These are phyloP conservation scores for Mycena amicta DNA, from an alignment of 768 basidiomycete genomes.

Conservation along the genomic window DNA sequence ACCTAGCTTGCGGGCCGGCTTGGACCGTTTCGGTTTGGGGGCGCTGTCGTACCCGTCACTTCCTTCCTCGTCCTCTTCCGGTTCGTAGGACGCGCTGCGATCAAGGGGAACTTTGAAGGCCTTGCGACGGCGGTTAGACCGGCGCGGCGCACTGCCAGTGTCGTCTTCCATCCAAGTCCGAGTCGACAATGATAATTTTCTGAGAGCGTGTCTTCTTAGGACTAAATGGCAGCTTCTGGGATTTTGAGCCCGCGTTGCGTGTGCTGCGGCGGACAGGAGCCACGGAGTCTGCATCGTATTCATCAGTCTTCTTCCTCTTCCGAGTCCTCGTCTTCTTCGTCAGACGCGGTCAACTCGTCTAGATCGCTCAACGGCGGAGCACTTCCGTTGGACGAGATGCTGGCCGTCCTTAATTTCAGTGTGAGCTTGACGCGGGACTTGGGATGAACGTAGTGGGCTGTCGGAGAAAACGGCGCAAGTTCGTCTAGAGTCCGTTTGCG, in stretches of 20 bases:
- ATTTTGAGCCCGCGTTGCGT: slow-evolving; percentile 16
- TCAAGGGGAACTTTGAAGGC: slow-evolving; percentile 39
- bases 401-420: slow-evolving; percentile 31
- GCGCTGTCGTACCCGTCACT: slow-evolving; percentile 27
- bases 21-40: slow-evolving; percentile 16
- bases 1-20: slow-evolving; percentile 29
- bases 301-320: slow-evolving; percentile 19
- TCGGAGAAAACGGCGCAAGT: slow-evolving; percentile 62
- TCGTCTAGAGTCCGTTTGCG: slow-evolving; percentile 44
- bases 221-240: slow-evolving; percentile 60
- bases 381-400: slow-evolving; percentile 30
- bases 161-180: slow-evolving; percentile 43
- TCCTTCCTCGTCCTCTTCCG: slow-evolving; percentile 35
- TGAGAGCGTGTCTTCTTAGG: slow-evolving; percentile 60
- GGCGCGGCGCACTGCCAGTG: slow-evolving; percentile 36
- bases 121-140: slow-evolving; percentile 56
- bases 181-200: slow-evolving; percentile 29
- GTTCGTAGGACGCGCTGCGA: slow-evolving; percentile 30
- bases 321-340: slow-evolving; percentile 30
- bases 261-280: slow-evolving; percentile 23
- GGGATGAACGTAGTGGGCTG: slow-evolving; percentile 58
- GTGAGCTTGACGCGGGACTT: slow-evolving; percentile 52
- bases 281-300: slow-evolving; percentile 18
- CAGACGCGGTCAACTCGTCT: slow-evolving; percentile 35
- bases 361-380: slow-evolving; percentile 27